Base-by-base conservation (phyloP, 805 yeast species). In the Candida patagonica region DNA sequence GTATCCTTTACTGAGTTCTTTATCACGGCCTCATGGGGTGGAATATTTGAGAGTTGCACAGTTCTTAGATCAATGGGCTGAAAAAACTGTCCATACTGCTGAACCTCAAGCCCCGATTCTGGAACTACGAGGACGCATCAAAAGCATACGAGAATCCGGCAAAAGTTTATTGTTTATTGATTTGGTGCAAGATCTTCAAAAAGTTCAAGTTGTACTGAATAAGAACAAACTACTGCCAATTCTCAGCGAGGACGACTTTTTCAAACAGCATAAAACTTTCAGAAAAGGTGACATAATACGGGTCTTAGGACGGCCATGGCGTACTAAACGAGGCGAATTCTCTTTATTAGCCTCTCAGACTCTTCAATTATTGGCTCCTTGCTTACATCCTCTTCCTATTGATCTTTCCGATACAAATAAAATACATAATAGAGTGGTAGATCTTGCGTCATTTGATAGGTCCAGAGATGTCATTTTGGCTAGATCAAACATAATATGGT, bases 311-410 rank as follows among this genome's bases (percentile, higher is more conserved):
- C 55, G 50, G 19, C 87, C 96, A 0, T 84, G 89, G 20, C 56
- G 71, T 2, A 84, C 96, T 0, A 76, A 78, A 40, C 74, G 76
- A 3, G 92, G 89, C 0, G 95, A 88, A 48, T 61, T 87, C 6
- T 80, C 95, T 1, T 53, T 89, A 38, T 75, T 81, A 46, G 67
- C 78, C 9, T 59, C 61, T 0, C 43, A 54, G n/a, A 68, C 76
- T 1, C 56, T 83, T 1, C 44, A 37, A 20, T 57, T 86, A 9
- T 68, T 81, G 5, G 59, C 88, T 0, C 89, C 95, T 0, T 70
- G 88, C 15, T 65, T 86, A 41, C 73, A 70, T 41, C 80, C 82
- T 1, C 53, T 80, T 7, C 96, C 96, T 0, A 67, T 68, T 29
- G 62, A 82, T 15, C 57, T 62, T 0, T 80, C 81, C 46, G 56